Percentiles rank a stretch among this genome's conserved stretches.
Evolutionary conservation across 2,329 filamentous ascomycete genomes (phyloP).

Genomic region (Diaporthe nobilis): DNA sequence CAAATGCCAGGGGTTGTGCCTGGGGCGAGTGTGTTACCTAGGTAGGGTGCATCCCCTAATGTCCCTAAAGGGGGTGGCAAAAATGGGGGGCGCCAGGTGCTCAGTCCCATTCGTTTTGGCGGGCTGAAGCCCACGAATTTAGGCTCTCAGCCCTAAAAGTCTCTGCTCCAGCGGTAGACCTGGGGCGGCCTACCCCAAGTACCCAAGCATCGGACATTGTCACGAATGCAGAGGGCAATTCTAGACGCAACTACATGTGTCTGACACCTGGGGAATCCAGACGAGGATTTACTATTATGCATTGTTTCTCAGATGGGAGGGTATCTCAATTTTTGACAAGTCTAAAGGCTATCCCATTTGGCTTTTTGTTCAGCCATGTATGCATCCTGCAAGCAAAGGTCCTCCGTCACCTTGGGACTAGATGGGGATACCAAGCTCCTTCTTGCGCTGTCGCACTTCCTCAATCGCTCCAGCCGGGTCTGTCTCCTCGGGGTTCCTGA

Average conservation of each 20-base stretch:
- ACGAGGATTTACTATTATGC: neutral
- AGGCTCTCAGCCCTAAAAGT: neutral
- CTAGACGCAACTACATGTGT: neutral
- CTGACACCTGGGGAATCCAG: neutral
- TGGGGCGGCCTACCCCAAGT: neutral
- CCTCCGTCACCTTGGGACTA: neutral
- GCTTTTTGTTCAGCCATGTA: neutral
- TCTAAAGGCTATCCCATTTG: neutral
- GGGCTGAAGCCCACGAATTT: neutral
- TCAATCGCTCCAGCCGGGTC: conserved; percentile 73
- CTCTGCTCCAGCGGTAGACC: neutral
- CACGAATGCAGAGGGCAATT: neutral
- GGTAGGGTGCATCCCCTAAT: neutral
- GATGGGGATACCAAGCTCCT: conserved; percentile 64
- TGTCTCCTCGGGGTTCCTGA: conserved; percentile 79
- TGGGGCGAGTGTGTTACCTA: neutral
- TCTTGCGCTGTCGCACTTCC: conserved; percentile 66
- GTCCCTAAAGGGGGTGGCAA: neutral
- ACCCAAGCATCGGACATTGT: neutral
- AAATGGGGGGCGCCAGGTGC: neutral
- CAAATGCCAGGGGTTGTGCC: neutral
- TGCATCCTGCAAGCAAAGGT: neutral
- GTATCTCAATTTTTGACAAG: conserved; percentile 15
- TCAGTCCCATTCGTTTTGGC: neutral
- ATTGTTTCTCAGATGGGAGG: neutral